Conservation (phyloP, 2,329 filamentous ascomycete species). For the Alternaria solani region DNA sequence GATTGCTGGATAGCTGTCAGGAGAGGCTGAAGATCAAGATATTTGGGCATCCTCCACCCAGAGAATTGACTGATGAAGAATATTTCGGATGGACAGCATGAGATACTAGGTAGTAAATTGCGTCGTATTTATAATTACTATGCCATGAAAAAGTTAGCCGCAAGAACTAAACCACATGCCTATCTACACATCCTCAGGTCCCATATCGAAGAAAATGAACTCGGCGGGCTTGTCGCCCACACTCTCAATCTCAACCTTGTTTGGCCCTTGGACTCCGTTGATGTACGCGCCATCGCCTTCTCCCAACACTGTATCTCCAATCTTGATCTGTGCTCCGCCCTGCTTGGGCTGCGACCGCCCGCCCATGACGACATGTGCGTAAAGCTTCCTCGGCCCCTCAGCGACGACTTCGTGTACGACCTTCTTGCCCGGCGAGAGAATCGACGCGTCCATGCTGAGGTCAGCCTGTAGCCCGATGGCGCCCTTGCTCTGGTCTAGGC, state of each 20-base stretch:
- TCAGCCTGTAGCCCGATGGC: constrained; percentile 85
- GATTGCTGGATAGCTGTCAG: not conserved
- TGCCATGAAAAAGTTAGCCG: not conserved
- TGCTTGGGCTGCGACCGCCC: constrained; percentile 64
- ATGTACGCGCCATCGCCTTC: constrained; percentile 88
- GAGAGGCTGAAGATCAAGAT: not conserved
- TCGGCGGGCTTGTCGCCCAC: constrained; percentile 57
- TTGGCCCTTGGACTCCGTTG: constrained; percentile 56
- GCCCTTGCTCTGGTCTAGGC: constrained; percentile 70
- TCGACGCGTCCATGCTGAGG: constrained; percentile 80
- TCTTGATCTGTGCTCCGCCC: constrained; percentile 74
- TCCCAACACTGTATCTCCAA: constrained; percentile 70
- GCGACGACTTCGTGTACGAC: constrained; percentile 79
- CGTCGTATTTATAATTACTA: not conserved
- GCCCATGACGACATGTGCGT: constrained; percentile 79
- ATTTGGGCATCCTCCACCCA: not conserved
- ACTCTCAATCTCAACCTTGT: constrained; percentile 57
- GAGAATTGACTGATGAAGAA: not conserved
- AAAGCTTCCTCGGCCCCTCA: constrained; percentile 73
- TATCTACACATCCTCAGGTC: constrained; percentile 33
- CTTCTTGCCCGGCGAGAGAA: constrained; percentile 69
- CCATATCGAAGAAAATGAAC: constrained; percentile 62
- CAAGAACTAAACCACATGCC: not conserved
- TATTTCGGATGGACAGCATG: not conserved
- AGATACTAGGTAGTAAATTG: not conserved